phyloP scores from a whole-genome alignment of 768 basidiomycete species.

The Tylopilus cervinicoccineus region DNA sequence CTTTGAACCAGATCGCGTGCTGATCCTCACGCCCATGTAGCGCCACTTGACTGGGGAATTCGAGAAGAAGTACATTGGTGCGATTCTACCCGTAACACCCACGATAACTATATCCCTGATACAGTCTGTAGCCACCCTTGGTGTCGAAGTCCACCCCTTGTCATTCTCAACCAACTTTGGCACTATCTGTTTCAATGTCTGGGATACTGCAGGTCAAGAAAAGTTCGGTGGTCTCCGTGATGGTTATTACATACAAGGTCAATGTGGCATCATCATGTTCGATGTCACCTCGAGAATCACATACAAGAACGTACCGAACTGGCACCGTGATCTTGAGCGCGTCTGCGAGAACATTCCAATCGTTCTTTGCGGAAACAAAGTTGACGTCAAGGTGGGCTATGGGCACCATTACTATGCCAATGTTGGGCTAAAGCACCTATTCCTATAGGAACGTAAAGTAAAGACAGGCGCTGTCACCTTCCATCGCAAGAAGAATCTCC shows the following conservation, averaged over 20 bases:
- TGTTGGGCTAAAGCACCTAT: conserved; percentile 6
- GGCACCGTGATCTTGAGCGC: conserved; percentile 99
- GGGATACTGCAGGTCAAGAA: conserved; percentile 99
- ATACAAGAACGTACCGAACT: conserved; percentile 99
- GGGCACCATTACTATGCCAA: neutral
- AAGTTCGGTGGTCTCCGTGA: conserved; percentile 99
- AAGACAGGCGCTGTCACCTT: conserved; percentile 98
- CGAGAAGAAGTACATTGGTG: conserved; percentile 99
- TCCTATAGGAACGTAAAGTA: conserved; percentile 93
- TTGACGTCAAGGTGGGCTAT: conserved; percentile 88
- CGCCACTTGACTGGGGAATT: conserved; percentile 99
- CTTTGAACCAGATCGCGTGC: conserved; percentile 43
- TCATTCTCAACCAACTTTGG: conserved; percentile 97
- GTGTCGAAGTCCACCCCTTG: conserved; percentile 98
- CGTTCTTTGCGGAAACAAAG: conserved; percentile 99
- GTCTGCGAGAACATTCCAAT: conserved; percentile 99
- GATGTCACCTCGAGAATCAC: conserved; percentile 99
- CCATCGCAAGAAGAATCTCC: conserved; percentile 99
- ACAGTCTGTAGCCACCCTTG: conserved; percentile 78
- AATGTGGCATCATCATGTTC: conserved; percentile 99
- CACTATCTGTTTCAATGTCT: conserved; percentile 98
- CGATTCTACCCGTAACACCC: conserved; percentile 25
- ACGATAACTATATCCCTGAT: conserved; percentile 13
- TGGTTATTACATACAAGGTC: conserved; percentile 95
- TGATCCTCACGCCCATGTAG: conserved; percentile 53